Evolutionary conservation across 2,329 filamentous ascomycete species (phyloP), one percentile per base, ranked within the genome.

Genomic region (Aspergillus pseudoterreus): DNA sequence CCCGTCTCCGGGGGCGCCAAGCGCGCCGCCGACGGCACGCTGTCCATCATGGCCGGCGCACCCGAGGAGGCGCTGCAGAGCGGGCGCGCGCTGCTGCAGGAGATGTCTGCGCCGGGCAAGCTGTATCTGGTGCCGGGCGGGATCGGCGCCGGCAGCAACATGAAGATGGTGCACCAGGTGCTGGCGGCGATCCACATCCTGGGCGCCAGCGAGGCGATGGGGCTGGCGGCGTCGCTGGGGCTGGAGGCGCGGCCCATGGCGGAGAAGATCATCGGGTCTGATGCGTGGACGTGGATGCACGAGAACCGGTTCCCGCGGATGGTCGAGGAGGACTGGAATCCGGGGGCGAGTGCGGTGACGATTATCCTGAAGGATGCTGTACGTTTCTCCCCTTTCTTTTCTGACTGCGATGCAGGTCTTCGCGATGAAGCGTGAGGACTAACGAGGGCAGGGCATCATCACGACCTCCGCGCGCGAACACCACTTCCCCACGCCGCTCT

Each of bases 41-140:
- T 91, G 39, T 87, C 85, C 6, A 90, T 92, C 64, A 89, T 92
- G 81, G 85, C 85, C 0, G 83, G 84, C 2, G 85, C 78, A 0
- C 73, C 80, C 0, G 76, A 80, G 1, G 76, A 74, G 2, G 82
- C 82, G 4, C 70, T 90, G 2, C 73, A 77, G 32, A 80, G 79
- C 51, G 84, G 79, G 0, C 76, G 75, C 19, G 78, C 76, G 44
- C 69, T 90, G 1, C 75, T 91, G 2, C 75, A 82, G 47, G 80
- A 81, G 58, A 82, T 92, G 75, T 81, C 86, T 1, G 72, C 71
- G 43, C 52, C 62, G 12, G 65, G 65, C 39, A 88, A 88, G 65
- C 72, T 91, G 4, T 85, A 83, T 63, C 73, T 84, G 17, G 81
- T 85, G 6, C 72, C 75, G 3, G 82, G 82, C 6, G 82, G 82